Percentiles rank a stretch among this genome's conserved stretches.
Conservation (phyloP, 345 rosid genomes). For the Acer negundo region DNA sequence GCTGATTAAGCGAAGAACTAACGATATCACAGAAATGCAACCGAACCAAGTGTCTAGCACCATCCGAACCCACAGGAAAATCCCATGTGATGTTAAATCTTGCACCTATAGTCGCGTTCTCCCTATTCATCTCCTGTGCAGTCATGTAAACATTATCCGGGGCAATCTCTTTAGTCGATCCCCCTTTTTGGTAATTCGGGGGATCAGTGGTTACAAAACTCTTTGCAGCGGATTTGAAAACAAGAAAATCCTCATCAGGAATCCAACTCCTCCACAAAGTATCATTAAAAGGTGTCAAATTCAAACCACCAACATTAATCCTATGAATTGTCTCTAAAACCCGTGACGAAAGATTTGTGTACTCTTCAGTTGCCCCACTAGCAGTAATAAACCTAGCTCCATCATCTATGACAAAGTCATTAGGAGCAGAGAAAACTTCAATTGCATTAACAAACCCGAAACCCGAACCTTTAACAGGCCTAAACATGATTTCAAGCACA, state of each 20-base stretch:
- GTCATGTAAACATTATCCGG: slow-evolving; percentile 91
- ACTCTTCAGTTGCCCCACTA: slow-evolving; percentile 42
- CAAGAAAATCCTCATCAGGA: slow-evolving; percentile 74
- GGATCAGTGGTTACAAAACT: slow-evolving; percentile 45
- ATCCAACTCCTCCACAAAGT: slow-evolving; percentile 94
- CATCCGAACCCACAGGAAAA: slow-evolving; percentile 54
- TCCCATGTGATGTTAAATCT: slow-evolving; percentile 81
- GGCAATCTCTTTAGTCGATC: slow-evolving; percentile 68
- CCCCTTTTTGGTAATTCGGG: slow-evolving; percentile 78
- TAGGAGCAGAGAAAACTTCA: slow-evolving; percentile 80
- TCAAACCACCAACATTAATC: slow-evolving; percentile 87
- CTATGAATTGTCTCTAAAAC: slow-evolving; percentile 78
- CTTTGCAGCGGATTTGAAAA: slow-evolving; percentile 65
- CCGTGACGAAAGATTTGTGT: slow-evolving; percentile 54
- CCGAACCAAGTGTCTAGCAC: slow-evolving; percentile 64
- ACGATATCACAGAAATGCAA: slow-evolving; percentile 95
- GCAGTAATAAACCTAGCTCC: slow-evolving; percentile 58
- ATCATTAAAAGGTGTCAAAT: slow-evolving; percentile 86
- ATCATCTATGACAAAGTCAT: slow-evolving; percentile 56
- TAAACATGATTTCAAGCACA: slow-evolving; percentile 49
- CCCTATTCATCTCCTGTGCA: slow-evolving; percentile 84
- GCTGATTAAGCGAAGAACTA: slow-evolving; percentile 71
- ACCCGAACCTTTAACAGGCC: slow-evolving; percentile 40
- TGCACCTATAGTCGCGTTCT: slow-evolving; percentile 40
- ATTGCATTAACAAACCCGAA: slow-evolving; percentile 78